A percentile compares a stretch with the other conserved stretches of the same genome.
Conservation (phyloP, 2,329 filamentous ascomycete genomes). For the Cercospora berteroae region DNA sequence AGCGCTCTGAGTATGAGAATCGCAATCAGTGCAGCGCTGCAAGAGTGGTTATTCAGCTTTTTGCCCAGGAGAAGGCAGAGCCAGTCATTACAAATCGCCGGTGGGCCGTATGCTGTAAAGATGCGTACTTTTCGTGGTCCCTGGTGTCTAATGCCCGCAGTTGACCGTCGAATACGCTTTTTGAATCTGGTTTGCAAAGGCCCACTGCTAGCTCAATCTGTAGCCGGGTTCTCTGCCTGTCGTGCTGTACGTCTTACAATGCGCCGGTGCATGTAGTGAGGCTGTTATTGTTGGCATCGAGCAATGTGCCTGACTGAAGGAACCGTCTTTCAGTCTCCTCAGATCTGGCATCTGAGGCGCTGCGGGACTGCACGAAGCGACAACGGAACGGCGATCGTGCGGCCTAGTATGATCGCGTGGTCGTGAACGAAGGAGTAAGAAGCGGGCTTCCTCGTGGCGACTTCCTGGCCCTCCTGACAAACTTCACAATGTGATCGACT, state of each 20-base stretch:
- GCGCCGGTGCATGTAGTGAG: background rate
- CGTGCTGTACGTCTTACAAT: background rate
- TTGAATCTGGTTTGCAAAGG: background rate
- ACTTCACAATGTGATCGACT: conserved; percentile 23
- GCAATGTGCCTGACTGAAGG: too few relatives aligned
- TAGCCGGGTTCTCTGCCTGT: background rate
- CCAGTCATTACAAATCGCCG: background rate
- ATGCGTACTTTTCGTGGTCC: too few relatives aligned
- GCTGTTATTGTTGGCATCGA: background rate
- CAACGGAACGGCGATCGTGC: too few relatives aligned
- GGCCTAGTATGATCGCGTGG: background rate
- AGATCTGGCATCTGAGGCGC: background rate
- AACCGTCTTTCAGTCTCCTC: background rate
- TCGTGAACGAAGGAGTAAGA: background rate
- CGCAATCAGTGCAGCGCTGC: background rate
- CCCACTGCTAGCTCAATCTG: background rate
- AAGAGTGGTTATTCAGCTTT: background rate
- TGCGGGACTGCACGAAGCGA: background rate
- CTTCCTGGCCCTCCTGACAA: conserved; percentile 10
- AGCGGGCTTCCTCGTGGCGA: background rate
- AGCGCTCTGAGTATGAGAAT: background rate
- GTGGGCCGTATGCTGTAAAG: background rate
- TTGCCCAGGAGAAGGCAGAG: background rate
- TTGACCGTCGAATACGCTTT: background rate
- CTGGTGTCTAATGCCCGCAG: too few relatives aligned